A percentile compares a stretch with the other conserved stretches of the same genome.
These are phyloP conservation scores for Neopestalotiopsis rosae DNA, from an alignment of 2,329 filamentous ascomycete genomes.

Conservation along the genomic window DNA sequence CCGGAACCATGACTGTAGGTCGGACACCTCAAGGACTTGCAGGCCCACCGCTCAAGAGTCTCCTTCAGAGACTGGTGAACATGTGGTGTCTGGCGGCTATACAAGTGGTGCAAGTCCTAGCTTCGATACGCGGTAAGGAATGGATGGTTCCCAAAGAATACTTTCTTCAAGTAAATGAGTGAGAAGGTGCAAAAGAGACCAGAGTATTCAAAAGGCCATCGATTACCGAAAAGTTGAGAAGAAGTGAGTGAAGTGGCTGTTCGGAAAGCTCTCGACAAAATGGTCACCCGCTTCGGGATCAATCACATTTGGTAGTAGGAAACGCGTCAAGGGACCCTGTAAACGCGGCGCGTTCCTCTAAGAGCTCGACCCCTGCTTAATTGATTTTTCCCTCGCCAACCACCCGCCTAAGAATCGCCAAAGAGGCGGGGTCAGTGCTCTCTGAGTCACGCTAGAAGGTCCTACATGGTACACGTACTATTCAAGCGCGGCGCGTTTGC, in stretches of 20 bases:
- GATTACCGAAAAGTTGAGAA: slow-evolving; percentile 1
- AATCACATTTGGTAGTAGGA: background rate
- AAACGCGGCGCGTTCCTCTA: slow-evolving; percentile 8
- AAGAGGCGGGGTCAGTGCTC: background rate
- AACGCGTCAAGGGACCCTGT: slow-evolving; percentile 11
- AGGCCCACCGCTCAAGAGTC: slow-evolving; percentile 28
- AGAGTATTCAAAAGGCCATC: background rate
- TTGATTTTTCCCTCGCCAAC: slow-evolving; percentile 16
- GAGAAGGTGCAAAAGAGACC: background rate
- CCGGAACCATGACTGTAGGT: slow-evolving; percentile 45
- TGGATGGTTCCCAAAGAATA: background rate
- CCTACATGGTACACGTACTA: background rate
- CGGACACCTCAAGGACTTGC: slow-evolving; percentile 28
- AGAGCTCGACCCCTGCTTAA: slow-evolving; percentile 14
- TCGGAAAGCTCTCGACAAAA: slow-evolving; percentile 8
- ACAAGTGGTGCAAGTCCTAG: background rate
- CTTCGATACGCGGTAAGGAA: background rate
- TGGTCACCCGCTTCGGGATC: slow-evolving; percentile 7
- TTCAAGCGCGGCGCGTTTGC: background rate
- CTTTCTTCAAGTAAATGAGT: background rate
- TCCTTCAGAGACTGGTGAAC: background rate
- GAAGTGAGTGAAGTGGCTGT: background rate
- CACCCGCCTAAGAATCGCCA: background rate
- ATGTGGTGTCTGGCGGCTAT: slow-evolving; percentile 12
- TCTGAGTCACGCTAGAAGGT: background rate